These are phyloP conservation scores for Jaltomata sinuosa DNA, from an alignment of 257 asterid species.

Conservation along the genomic window DNA sequence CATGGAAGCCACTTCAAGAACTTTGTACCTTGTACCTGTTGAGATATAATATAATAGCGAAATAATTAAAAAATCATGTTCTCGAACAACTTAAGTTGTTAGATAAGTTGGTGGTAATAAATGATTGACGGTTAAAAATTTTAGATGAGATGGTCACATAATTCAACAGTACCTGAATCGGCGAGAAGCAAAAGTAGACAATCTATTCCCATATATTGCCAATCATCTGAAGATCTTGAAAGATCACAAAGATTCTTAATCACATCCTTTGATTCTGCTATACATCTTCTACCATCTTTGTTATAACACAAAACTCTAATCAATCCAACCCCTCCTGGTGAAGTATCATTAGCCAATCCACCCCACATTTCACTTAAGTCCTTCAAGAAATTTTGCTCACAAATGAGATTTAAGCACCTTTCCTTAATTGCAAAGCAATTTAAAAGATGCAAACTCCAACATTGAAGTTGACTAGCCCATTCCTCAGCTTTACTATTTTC, in stretches of 20 bases:
- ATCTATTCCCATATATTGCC: conserved; percentile 83
- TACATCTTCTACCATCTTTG: conserved; percentile 42
- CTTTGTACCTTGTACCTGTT: conserved; percentile 34
- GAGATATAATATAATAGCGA: not conserved
- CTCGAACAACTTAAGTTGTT: not conserved
- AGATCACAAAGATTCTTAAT: conserved; percentile 51
- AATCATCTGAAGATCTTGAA: conserved; percentile 71
- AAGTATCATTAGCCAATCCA: conserved; percentile 44
- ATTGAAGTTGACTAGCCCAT: conserved; percentile 80
- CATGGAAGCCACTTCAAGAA: conserved; percentile 13
- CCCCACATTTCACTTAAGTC: conserved; percentile 71
- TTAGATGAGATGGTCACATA: not conserved
- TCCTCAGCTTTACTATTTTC: conserved; percentile 77
- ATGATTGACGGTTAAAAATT: rapidly evolving
- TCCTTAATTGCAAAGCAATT: conserved; percentile 67
- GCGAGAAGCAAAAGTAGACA: conserved; percentile 62
- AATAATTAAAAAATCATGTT: not conserved
- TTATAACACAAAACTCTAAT: conserved; percentile 56
- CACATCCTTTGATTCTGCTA: conserved; percentile 36
- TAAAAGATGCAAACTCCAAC: conserved; percentile 75
- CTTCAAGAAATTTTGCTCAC: conserved; percentile 36
- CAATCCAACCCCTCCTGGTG: conserved; percentile 66
- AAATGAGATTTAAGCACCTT: conserved; percentile 44
- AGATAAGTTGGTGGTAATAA: not conserved
- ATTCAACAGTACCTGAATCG: conserved; percentile 30